These are phyloP conservation scores for Byssochlamys sp. DNA, from an alignment of 2,329 filamentous ascomycete species.

Conservation along the genomic window DNA sequence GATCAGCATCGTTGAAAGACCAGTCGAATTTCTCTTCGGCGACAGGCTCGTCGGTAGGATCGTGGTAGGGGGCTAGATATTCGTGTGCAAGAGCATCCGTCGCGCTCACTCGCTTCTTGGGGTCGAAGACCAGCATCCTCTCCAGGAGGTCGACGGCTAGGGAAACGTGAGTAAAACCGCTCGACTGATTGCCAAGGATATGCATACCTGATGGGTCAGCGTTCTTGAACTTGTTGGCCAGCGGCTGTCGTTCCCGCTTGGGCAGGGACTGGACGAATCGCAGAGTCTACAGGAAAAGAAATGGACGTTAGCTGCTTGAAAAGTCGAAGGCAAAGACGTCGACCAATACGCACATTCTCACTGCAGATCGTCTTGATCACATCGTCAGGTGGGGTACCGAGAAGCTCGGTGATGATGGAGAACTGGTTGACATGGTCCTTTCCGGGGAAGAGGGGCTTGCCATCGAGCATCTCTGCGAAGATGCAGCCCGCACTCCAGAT, in stretches of 20 bases:
- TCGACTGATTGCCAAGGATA: not conserved
- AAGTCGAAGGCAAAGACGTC: not conserved
- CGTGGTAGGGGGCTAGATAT: slow-evolving; percentile 92
- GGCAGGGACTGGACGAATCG: slow-evolving; percentile 95
- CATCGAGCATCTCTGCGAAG: slow-evolving; percentile 97
- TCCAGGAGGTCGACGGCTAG: slow-evolving; percentile 86
- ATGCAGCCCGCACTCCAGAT: slow-evolving; percentile 99
- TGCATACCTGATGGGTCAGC: slow-evolving; percentile 70
- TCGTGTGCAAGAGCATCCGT: slow-evolving; percentile 78
- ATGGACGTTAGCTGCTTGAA: slow-evolving; percentile 14
- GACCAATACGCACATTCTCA: slow-evolving; percentile 63
- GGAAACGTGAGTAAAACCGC: slow-evolving; percentile 7
- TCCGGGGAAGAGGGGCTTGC: slow-evolving; percentile 93
- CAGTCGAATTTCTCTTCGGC: slow-evolving; percentile 98
- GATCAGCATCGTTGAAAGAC: slow-evolving; percentile 97
- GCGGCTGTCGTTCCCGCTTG: slow-evolving; percentile 80
- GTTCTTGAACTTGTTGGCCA: slow-evolving; percentile 86
- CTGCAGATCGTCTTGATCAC: slow-evolving; percentile 98
- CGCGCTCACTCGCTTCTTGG: slow-evolving; percentile 87
- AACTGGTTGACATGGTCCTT: slow-evolving; percentile 99
- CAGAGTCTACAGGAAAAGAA: slow-evolving; percentile 56
- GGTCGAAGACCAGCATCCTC: slow-evolving; percentile 95
- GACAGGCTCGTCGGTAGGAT: slow-evolving; percentile 89
- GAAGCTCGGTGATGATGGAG: slow-evolving; percentile 94
- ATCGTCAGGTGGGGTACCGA: slow-evolving; percentile 93